Conservation (phyloP, 805 yeast species). For the Sugiyamaella mastotermitis region DNA sequence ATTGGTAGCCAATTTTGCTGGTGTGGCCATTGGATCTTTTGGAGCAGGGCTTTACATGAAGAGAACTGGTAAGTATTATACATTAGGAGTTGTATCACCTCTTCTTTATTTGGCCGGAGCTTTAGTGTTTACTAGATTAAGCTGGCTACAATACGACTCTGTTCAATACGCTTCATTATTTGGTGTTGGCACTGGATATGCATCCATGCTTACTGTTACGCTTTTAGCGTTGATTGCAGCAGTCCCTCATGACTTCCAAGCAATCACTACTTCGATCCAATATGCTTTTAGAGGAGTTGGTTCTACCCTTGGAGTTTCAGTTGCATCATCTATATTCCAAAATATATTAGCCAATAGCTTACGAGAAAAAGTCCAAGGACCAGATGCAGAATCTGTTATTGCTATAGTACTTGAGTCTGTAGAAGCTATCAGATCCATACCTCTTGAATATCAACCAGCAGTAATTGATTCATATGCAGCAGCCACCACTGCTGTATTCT, state of each 20-base stretch:
- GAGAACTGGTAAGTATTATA: conserved; percentile 58
- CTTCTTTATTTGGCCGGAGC: conserved; percentile 44
- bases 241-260: conserved; percentile 64
- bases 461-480: conserved; percentile 40
- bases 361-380: conserved; percentile 21
- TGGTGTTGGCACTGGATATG: conserved; percentile 59
- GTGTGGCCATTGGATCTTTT: conserved; percentile 62
- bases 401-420: conserved; percentile 45
- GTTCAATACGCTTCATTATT: conserved; percentile 41
- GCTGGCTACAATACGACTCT: conserved; percentile 2
- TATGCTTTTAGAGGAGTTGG: conserved; percentile 85
- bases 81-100: conserved; percentile 39
- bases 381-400: conserved; percentile 26
- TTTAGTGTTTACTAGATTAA: conserved; percentile 27
- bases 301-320: conserved; percentile 73
- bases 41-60: conserved; percentile 63
- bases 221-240: conserved; percentile 71
- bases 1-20: conserved; percentile 49
- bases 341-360: conserved; percentile 35
- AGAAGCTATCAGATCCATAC: conserved; percentile 44
- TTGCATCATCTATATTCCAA: conserved; percentile 63
- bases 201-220: conserved; percentile 64
- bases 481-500: conserved; percentile 47
- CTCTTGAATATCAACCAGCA: conserved; percentile 37
- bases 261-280: conserved; percentile 83